Conservation (phyloP, 2,329 filamentous ascomycete species). For the Geosmithia flava region DNA sequence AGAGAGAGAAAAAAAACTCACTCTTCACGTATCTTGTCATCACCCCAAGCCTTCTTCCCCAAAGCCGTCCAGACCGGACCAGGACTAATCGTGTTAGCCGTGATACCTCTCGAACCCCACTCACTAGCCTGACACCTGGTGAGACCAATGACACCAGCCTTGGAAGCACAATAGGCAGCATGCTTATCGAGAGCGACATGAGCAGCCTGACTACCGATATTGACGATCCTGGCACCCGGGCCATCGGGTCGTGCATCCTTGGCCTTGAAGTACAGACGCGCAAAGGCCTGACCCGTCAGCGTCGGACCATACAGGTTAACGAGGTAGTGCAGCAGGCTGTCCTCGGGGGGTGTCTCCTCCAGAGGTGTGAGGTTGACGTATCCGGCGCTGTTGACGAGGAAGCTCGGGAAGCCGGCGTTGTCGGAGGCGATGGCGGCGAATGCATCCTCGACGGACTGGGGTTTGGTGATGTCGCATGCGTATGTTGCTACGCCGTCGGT, state of each 20-base stretch:
- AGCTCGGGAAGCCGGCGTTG: conserved; percentile 1
- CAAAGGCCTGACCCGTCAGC: conserved; percentile 5
- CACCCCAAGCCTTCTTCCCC: conserved; percentile 6
- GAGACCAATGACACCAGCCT: conserved; percentile 4
- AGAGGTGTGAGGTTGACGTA: conserved; percentile 5
- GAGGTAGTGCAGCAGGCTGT: conserved; percentile 4
- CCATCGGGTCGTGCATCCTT: background rate
- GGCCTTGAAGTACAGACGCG: conserved; percentile 3
- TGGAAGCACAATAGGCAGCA: conserved; percentile 6
- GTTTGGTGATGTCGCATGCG: conserved; percentile 4
- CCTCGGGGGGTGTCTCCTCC: conserved; percentile 4
- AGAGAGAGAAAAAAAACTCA: background rate
- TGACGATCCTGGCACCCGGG: conserved; percentile 5
- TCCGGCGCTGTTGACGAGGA: conserved; percentile 5
- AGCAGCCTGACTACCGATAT: conserved; percentile 5
- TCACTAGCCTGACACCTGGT: conserved; percentile 5
- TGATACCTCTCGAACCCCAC: conserved; percentile 5
- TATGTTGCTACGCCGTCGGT: conserved; percentile 1
- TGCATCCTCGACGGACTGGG: conserved; percentile 2
- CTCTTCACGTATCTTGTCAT: conserved; percentile 4
- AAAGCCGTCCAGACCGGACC: conserved; percentile 5
- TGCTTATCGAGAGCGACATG: conserved; percentile 6
- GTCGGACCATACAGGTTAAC: conserved; percentile 5
- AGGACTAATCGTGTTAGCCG: conserved; percentile 5
- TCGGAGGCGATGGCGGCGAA: conserved; percentile 3